A percentile compares a stretch with the other conserved stretches of the same genome.
phyloP scores from a whole-genome alignment of 106 monocot genomes.

The Acorus gramineus region DNA sequence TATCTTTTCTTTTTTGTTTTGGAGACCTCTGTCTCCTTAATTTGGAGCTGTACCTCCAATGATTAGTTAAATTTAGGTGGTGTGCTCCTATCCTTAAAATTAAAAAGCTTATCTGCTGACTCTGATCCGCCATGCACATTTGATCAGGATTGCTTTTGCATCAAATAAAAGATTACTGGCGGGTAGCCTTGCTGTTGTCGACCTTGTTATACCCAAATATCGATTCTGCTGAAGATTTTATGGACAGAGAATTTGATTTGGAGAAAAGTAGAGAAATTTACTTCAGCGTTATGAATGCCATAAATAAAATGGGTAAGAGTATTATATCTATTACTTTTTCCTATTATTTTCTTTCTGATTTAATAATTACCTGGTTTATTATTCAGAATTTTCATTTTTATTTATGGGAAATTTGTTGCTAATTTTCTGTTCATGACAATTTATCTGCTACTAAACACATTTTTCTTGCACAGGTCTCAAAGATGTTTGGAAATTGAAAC shows the following conservation, averaged over 20 bases:
- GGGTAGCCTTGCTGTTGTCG: conserved; percentile 62
- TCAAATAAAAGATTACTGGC: conserved; percentile 87
- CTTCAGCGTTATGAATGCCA: conserved; percentile 24
- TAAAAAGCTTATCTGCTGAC: too few species aligned
- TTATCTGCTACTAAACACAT: too few species aligned
- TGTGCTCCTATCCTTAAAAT: too few species aligned
- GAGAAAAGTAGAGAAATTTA: conserved; percentile 36
- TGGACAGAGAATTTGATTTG: conserved; percentile 15
- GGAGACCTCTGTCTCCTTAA: too few species aligned
- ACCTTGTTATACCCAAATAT: conserved; percentile 36
- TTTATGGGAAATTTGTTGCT: neutral
- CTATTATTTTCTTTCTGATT: neutral
- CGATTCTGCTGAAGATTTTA: conserved; percentile 7
- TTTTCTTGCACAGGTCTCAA: conserved; percentile 38
- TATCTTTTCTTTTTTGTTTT: too few species aligned
- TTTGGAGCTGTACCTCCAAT: too few species aligned
- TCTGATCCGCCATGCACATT: neutral
- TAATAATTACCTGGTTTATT: too few species aligned
- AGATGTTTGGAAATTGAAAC: conserved; percentile 74
- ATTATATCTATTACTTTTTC: neutral
- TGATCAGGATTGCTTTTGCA: conserved; percentile 56
- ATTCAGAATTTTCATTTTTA: neutral
- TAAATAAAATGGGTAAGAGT: conserved; percentile 40
- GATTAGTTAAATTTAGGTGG: too few species aligned
- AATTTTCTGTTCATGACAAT: neutral